Evolutionary conservation across 345 rosid species (phyloP), one percentile per base, ranked within the genome.

Genomic region (Syzygium oleosum): DNA sequence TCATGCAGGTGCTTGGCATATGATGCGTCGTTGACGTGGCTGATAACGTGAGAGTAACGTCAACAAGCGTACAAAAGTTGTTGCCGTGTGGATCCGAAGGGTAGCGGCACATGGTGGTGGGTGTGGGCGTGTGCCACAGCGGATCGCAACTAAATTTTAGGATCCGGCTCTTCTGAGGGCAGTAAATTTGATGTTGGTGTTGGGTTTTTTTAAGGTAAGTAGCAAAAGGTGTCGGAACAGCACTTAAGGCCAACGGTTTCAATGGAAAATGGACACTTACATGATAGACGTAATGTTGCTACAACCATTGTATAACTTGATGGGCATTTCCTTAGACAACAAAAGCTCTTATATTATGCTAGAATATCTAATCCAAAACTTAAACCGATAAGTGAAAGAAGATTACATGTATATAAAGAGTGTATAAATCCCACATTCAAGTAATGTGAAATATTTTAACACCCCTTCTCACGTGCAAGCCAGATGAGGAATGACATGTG

Each of bases 161-260:
- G 25, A 58, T 58, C n/a, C 23, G 25, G 1, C n/a, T 58, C n/a
- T 58, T 58, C 0, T 9, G 25, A 12, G 63, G 14, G 63, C 25
- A 1, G 63, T n/a, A 5, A 58, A 10, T 58, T 0, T 58, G 0
- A 58, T 0, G 29, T 58, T 0, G 14, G n/a, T 58, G 63, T 58
- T 58, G n/a, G 2, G 14, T 14, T 14, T 22, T 9, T 58, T 58
- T 41, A 2, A 9, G 11, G 11, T 12, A 58, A 58, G 63, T 13
- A 58, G 6, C 29, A 58, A 58, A 25, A 58, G 25, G 63, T 23
- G 13, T 58, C 63, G 1, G 5, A 25, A 58, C 63, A 58, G 25
- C 63, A 58, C 14, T 58, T 6, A 5, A 58, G 63, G 61, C 14
- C 0, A 6, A 13, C 11, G 63, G 65, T 59, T 59, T 59, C 16